A percentile compares a stretch with the other conserved stretches of the same genome.
phyloP scores from a whole-genome alignment of 108 stramenopile species.

The Cyclotella kingstonii region DNA sequence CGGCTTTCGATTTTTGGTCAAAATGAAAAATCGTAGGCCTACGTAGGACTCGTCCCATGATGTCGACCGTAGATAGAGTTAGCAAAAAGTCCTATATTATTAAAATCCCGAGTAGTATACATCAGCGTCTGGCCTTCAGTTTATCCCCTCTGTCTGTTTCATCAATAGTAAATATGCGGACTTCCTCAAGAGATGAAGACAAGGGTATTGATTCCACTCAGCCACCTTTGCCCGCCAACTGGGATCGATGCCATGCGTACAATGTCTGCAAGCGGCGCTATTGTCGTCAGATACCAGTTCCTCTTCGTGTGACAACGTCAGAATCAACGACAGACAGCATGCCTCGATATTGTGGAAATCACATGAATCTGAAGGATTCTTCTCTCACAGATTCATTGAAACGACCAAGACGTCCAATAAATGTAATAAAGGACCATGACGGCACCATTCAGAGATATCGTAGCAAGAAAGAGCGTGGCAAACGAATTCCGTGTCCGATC shows the following conservation, averaged over 20 bases:
- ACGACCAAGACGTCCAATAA: neutral
- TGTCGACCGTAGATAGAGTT: too few relatives aligned
- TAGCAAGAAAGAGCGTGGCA: constrained; percentile 39
- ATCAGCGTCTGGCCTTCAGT: too few relatives aligned
- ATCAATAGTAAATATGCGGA: too few relatives aligned
- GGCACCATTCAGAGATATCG: neutral
- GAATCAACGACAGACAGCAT: neutral
- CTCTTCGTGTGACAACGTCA: too few relatives aligned
- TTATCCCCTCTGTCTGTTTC: too few relatives aligned
- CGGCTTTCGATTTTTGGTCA: too few relatives aligned
- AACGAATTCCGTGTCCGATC: constrained; percentile 81
- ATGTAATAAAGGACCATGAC: constrained; percentile 1
- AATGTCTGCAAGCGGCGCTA: constrained; percentile 53
- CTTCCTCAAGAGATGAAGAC: neutral
- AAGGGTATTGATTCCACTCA: neutral
- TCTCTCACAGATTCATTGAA: constrained; percentile 38
- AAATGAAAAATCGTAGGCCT: too few relatives aligned
- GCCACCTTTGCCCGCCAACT: constrained; percentile 48
- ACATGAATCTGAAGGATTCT: constrained; percentile 44
- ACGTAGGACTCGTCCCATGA: too few relatives aligned
- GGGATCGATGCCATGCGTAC: constrained; percentile 78
- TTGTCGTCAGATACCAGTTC: constrained; percentile 60
- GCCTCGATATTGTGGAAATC: constrained; percentile 42
- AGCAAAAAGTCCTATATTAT: too few relatives aligned
- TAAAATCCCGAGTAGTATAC: too few relatives aligned